Conservation (phyloP, 2,329 filamentous ascomycete species). For the Penicillium italicum region DNA sequence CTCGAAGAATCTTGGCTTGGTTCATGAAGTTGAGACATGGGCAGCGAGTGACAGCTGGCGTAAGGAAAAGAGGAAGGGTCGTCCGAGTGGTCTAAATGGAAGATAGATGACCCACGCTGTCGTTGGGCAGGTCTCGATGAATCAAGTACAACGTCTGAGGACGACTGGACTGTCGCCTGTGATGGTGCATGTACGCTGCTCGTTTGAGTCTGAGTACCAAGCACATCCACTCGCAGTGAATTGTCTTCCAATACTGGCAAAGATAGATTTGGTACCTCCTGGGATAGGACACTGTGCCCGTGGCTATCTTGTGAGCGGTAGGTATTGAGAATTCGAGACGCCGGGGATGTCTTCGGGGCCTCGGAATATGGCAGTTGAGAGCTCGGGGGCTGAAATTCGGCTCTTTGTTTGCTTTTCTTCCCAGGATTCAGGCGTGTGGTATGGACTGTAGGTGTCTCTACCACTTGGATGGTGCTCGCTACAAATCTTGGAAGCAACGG, state of each 20-base stretch:
- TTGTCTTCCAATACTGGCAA: not conserved
- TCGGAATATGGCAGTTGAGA: slow-evolving; percentile 20
- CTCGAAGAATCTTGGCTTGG: slow-evolving; percentile 3
- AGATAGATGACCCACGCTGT: slow-evolving; percentile 12
- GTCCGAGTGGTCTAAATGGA: slow-evolving; percentile 7
- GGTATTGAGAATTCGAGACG: slow-evolving; percentile 35
- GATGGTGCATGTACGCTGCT: slow-evolving; percentile 16
- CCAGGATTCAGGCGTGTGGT: slow-evolving; percentile 7
- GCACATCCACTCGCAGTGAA: slow-evolving; percentile 13
- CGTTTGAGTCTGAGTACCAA: slow-evolving; percentile 26
- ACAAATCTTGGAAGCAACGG: slow-evolving; percentile 19
- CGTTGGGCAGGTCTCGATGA: slow-evolving; percentile 22
- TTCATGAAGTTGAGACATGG: slow-evolving; percentile 5
- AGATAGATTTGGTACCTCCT: slow-evolving; percentile 13
- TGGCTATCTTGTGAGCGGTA: slow-evolving; percentile 26
- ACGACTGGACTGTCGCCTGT: slow-evolving; percentile 16
- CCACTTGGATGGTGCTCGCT: slow-evolving; percentile 30
- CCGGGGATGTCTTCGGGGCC: slow-evolving; percentile 31
- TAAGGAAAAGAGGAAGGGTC: slow-evolving; percentile 19
- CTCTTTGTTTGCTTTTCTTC: not conserved
- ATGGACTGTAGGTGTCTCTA: slow-evolving; percentile 27
- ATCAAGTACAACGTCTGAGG: slow-evolving; percentile 21
- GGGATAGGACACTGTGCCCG: slow-evolving; percentile 15
- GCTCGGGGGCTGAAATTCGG: not conserved
- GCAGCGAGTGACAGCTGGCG: slow-evolving; percentile 17